Conservation (phyloP, 345 rosid species). For the Anacardium occidentale region DNA sequence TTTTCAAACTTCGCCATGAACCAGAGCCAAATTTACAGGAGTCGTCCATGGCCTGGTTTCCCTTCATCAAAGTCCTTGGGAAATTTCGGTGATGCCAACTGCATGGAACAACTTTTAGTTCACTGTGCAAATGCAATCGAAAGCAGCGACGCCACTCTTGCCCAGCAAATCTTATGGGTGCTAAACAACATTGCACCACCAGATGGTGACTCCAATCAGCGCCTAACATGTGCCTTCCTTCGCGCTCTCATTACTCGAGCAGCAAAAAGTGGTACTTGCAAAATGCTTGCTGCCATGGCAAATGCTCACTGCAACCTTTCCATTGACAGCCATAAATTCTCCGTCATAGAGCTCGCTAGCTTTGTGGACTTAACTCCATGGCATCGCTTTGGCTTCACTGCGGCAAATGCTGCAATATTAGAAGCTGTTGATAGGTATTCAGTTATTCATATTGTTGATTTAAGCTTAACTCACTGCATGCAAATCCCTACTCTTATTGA, state of each 20-base stretch:
- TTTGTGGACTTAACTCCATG: constrained; percentile 94
- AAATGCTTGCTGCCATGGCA: constrained; percentile 53
- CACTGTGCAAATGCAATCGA: constrained; percentile 93
- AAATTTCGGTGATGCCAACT: constrained; percentile 65
- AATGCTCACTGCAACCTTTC: constrained; percentile 39
- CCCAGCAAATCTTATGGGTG: constrained; percentile 91
- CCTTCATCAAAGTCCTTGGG: constrained; percentile 48
- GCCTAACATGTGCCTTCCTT: constrained; percentile 67
- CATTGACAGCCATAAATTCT: constrained; percentile 55
- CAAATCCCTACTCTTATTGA: constrained; percentile 91
- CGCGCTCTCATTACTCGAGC: constrained; percentile 82
- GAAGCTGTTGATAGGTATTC: constrained; percentile 78
- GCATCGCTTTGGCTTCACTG: constrained; percentile 93
- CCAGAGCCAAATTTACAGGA: constrained; percentile 42
- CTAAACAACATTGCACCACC: constrained; percentile 84
- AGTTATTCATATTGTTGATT: constrained; percentile 73
- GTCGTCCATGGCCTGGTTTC: constrained; percentile 72
- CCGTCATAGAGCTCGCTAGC: constrained; percentile 72
- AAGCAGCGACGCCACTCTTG: constrained; percentile 68
- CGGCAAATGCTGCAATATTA: constrained; percentile 73
- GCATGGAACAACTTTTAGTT: constrained; percentile 86
- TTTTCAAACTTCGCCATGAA: constrained; percentile 39
- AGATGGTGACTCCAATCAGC: constrained; percentile 84
- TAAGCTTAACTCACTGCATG: constrained; percentile 90
- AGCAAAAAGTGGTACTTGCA: constrained; percentile 57